Percentiles rank a stretch among this genome's conserved stretches.
phyloP scores from a whole-genome alignment of 2,329 filamentous ascomycete species.

The Alternaria sp. region DNA sequence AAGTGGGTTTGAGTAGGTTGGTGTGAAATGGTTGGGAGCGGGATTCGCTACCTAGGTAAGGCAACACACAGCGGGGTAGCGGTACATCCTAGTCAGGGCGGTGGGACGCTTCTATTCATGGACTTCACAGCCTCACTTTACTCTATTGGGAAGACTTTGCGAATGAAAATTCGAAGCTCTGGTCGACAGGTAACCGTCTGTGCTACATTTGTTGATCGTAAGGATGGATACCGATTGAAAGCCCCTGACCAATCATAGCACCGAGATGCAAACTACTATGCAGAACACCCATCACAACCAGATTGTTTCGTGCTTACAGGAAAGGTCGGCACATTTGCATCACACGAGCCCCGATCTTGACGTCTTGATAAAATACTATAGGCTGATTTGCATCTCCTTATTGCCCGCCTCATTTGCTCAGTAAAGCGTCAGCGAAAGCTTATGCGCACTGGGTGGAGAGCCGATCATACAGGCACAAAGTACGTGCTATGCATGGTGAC shows the following conservation, averaged over 20 bases:
- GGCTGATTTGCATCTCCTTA: constrained; percentile 16
- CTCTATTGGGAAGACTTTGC: constrained; percentile 26
- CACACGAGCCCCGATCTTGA: constrained; percentile 11
- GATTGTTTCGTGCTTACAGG: background rate
- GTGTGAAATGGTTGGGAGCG: background rate
- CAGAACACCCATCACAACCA: constrained; percentile 2
- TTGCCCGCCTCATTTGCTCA: constrained; percentile 24
- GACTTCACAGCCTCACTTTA: constrained; percentile 16
- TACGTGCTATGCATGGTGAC: constrained; percentile 21
- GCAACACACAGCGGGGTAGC: constrained; percentile 11
- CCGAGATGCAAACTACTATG: background rate
- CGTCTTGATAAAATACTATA: constrained; percentile 4
- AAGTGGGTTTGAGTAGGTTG: background rate
- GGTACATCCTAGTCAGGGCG: constrained; percentile 11
- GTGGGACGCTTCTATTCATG: constrained; percentile 23
- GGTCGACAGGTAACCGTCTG: constrained; percentile 8
- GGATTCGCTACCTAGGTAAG: background rate
- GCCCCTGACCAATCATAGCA: background rate
- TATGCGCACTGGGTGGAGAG: constrained; percentile 28
- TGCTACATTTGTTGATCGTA: background rate
- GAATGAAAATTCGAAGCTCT: constrained; percentile 9
- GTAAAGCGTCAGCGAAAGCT: constrained; percentile 13
- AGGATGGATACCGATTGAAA: background rate
- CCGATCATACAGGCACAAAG: constrained; percentile 30
- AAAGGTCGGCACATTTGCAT: background rate